These are phyloP conservation scores for Kernera saxatilis DNA, from an alignment of 345 rosid species.

Conservation along the genomic window DNA sequence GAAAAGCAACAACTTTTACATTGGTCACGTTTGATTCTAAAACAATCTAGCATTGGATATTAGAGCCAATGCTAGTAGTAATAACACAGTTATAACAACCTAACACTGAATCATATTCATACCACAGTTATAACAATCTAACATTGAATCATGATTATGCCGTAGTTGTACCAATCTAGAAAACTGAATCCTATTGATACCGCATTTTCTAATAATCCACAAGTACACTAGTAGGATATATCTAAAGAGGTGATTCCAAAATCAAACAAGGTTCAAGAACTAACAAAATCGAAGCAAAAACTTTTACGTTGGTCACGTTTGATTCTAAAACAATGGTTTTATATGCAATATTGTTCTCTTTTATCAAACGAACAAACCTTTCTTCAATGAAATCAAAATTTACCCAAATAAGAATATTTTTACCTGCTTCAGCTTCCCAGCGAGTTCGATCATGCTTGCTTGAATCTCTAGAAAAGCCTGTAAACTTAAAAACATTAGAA, in stretches of 20 bases:
- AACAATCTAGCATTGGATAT: background rate
- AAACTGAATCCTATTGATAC: too few relatives aligned
- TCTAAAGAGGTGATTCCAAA: background rate
- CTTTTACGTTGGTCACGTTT: background rate
- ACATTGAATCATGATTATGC: background rate
- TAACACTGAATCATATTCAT: too few relatives aligned
- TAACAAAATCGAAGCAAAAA: background rate
- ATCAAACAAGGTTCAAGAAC: background rate
- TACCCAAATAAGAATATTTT: background rate
- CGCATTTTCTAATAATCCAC: too few relatives aligned
- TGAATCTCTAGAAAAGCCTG: conserved; percentile 57
- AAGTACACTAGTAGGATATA: too few relatives aligned
- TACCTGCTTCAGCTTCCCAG: conserved; percentile 51
- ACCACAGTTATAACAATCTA: too few relatives aligned
- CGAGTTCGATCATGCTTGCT: conserved; percentile 51
- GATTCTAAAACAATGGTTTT: background rate
- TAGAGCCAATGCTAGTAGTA: too few relatives aligned
- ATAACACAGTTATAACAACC: too few relatives aligned
- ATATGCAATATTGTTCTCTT: background rate
- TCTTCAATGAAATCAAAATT: background rate
- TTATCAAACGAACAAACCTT: background rate
- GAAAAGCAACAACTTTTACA: too few relatives aligned
- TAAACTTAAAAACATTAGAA: background rate
- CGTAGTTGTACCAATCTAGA: background rate
- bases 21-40: too few relatives aligned